phyloP scores from a whole-genome alignment of 2,329 filamentous ascomycete species.

The Trichoderma cornu-damae region DNA sequence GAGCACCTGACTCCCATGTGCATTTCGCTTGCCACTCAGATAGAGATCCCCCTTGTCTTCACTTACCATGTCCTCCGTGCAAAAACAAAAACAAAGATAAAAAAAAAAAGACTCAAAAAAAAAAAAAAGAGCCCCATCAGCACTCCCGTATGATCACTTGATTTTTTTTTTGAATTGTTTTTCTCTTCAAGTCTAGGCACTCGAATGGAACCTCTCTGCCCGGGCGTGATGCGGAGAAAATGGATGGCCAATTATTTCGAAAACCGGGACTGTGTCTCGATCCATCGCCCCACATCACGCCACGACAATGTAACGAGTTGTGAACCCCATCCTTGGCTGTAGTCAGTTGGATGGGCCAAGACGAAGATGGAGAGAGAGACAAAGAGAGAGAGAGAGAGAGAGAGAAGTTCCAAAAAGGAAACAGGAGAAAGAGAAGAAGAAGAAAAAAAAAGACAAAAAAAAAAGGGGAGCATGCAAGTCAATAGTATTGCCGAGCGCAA shows the following conservation, averaged over 20 bases:
- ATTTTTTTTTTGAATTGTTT: too few relatives aligned
- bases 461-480: neutral
- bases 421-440: neutral
- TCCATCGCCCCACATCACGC: too few relatives aligned
- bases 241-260: too few relatives aligned
- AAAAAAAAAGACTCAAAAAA: slow-evolving; percentile 10
- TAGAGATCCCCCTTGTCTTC: slow-evolving; percentile 2
- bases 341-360: too few relatives aligned
- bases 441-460: neutral
- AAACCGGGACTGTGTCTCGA: too few relatives aligned
- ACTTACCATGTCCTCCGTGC: too few relatives aligned
- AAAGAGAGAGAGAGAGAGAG: too few relatives aligned
- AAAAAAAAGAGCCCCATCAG: neutral
- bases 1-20: slow-evolving; percentile 8
- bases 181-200: neutral
- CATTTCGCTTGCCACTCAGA: slow-evolving; percentile 9
- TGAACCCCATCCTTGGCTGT: too few relatives aligned
- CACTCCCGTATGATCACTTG: slow-evolving; percentile 2
- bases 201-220: slow-evolving; percentile 4
- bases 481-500: neutral
- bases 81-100: too few relatives aligned
- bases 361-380: too few relatives aligned
- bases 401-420: too few relatives aligned
- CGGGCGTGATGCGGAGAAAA: slow-evolving; percentile 2
- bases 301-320: too few relatives aligned